Percentiles rank a stretch among this genome's conserved stretches.
These are phyloP conservation scores for Globisporangium okanoganense DNA, from an alignment of 352 stramenopile genomes.

Conservation along the genomic window DNA sequence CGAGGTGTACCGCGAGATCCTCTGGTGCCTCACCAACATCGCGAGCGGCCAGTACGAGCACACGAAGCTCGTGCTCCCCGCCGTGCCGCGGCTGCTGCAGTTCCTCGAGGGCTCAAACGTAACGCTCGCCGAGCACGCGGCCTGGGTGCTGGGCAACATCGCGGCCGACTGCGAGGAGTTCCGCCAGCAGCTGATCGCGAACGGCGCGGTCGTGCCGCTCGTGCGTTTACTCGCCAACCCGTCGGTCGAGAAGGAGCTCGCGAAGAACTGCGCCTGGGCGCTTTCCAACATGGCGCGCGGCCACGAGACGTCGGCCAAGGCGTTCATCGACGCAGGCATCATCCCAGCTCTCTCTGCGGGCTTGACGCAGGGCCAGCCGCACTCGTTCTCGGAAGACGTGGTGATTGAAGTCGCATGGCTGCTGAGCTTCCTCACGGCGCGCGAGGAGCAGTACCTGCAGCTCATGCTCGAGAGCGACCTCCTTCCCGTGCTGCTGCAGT, in stretches of 20 bases:
- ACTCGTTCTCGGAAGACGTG: slow-evolving; percentile 41
- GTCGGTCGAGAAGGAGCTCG: slow-evolving; percentile 28
- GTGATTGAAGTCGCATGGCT: slow-evolving; percentile 83
- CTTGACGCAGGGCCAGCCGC: slow-evolving; percentile 24
- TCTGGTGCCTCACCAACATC: slow-evolving; percentile 85
- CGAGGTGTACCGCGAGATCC: slow-evolving; percentile 73
- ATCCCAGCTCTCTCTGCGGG: slow-evolving; percentile 40
- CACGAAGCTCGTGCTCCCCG: slow-evolving; percentile 76
- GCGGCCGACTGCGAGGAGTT: slow-evolving; percentile 83
- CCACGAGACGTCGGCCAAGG: slow-evolving; percentile 62
- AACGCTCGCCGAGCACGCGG: slow-evolving; percentile 67
- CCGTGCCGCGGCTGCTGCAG: slow-evolving; percentile 64
- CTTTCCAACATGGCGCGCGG: slow-evolving; percentile 83
- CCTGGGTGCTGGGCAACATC: slow-evolving; percentile 85
- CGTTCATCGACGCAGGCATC: slow-evolving; percentile 74
- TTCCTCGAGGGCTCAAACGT: slow-evolving; percentile 59
- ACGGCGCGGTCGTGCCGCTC: slow-evolving; percentile 49
- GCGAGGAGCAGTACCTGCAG: slow-evolving; percentile 66
- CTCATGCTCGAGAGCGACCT: slow-evolving; percentile 59
- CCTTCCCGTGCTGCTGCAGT: slow-evolving; percentile 48
- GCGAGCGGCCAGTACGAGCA: slow-evolving; percentile 81
- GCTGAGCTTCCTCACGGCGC: slow-evolving; percentile 83
- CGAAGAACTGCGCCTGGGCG: slow-evolving; percentile 67
- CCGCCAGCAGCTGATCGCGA: slow-evolving; percentile 70
- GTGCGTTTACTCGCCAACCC: slow-evolving; percentile 34